Conservation (phyloP, 371 early-diverging fungal genomes). For the Apophysomyces elegans region DNA sequence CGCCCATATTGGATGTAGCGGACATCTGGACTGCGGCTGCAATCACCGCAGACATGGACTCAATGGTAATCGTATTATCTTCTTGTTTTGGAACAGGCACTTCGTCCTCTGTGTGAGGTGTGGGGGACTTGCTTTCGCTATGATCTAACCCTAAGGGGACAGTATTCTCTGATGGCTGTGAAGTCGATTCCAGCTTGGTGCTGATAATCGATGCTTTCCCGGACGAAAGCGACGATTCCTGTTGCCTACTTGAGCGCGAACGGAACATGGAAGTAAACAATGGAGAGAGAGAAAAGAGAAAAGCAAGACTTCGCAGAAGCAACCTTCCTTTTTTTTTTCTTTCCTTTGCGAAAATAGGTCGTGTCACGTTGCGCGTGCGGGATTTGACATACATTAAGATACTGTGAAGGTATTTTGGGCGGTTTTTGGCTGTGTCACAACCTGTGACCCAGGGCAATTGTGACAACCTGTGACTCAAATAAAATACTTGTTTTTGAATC, state of each 20-base stretch:
- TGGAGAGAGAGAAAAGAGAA: conserved; percentile 7
- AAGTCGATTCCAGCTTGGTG: not conserved
- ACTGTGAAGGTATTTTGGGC: too few species aligned
- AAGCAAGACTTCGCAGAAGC: not conserved
- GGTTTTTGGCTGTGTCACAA: too few species aligned
- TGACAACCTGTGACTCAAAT: too few species aligned
- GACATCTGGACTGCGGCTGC: conserved; percentile 54
- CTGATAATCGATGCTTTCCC: conserved; percentile 42
- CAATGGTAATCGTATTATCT: conserved; percentile 33
- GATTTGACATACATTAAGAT: conserved; percentile 7
- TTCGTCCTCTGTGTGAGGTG: conserved; percentile 14
- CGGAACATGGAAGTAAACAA: conserved; percentile 9
- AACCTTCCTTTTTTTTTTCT: not conserved
- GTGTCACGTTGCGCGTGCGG: conserved; percentile 12
- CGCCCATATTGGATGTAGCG: conserved; percentile 18
- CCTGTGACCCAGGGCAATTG: too few species aligned
- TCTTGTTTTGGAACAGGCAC: conserved; percentile 5
- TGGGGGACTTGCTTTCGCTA: not conserved
- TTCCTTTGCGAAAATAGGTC: conserved; percentile 10
- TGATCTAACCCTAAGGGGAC: conserved; percentile 2
- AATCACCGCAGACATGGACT: conserved; percentile 52
- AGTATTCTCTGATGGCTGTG: not conserved
- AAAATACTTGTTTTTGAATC: too few species aligned
- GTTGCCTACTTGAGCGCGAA: conserved; percentile 13
- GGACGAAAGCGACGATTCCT: conserved; percentile 32